Percentiles rank a stretch among this genome's conserved stretches.
Evolutionary conservation across 2,329 filamentous ascomycete species (phyloP).

Genomic region (Xylaria sp.): DNA sequence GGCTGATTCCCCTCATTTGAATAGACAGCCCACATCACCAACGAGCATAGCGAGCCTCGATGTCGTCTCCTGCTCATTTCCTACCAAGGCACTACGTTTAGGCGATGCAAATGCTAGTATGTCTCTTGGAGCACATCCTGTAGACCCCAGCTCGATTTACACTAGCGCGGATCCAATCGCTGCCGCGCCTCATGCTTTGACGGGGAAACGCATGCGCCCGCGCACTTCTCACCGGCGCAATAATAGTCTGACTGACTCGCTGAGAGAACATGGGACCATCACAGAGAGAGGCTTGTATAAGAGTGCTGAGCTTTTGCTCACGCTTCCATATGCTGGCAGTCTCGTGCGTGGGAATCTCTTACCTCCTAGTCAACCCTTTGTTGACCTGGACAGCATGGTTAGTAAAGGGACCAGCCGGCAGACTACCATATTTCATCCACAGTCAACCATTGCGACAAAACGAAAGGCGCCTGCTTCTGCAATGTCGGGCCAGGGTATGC

Average conservation of each 20-base stretch:
- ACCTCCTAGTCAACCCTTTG: slow-evolving; percentile 83
- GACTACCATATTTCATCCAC: slow-evolving; percentile 64
- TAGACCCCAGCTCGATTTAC: slow-evolving; percentile 61
- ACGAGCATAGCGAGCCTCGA: slow-evolving; percentile 70
- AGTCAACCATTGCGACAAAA: slow-evolving; percentile 51
- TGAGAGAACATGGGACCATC: slow-evolving; percentile 71
- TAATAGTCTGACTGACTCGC: slow-evolving; percentile 86
- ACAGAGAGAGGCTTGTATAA: slow-evolving; percentile 63
- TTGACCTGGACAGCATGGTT: slow-evolving; percentile 71
- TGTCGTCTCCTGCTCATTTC: slow-evolving; percentile 72
- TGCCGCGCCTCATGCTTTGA: slow-evolving; percentile 66
- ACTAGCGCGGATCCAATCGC: slow-evolving; percentile 63
- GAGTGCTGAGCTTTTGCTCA: slow-evolving; percentile 68
- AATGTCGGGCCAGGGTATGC: slow-evolving; percentile 80
- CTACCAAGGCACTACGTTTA: slow-evolving; percentile 60
- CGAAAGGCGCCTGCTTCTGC: slow-evolving; percentile 63
- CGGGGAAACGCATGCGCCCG: slow-evolving; percentile 69
- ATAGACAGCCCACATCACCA: slow-evolving; percentile 60
- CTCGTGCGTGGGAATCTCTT: slow-evolving; percentile 88
- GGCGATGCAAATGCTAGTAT: slow-evolving; percentile 55
- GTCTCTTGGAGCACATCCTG: slow-evolving; percentile 66
- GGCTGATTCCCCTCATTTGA: slow-evolving; percentile 46
- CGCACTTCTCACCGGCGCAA: slow-evolving; percentile 79
- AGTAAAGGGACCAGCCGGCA: slow-evolving; percentile 61
- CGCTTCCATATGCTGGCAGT: slow-evolving; percentile 79